Evolutionary conservation across 2,329 filamentous ascomycete species (phyloP), one percentile per base, ranked within the genome.

Genomic region (Aspergillus glaucus): DNA sequence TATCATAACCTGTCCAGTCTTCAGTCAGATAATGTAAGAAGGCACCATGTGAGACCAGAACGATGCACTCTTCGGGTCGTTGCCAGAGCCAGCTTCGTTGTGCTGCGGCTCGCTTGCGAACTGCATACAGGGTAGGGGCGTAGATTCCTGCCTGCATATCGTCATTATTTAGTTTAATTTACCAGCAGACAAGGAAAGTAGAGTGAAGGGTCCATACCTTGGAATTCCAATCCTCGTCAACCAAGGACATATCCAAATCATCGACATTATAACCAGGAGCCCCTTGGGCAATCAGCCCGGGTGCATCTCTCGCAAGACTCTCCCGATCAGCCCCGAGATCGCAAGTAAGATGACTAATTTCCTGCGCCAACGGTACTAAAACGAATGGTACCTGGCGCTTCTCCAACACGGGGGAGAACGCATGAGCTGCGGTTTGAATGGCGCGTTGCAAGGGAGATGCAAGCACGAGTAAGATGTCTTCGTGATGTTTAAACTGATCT

Each of bases 11-110:
- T 7, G 45, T 41, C 51, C 51, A 53, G 28, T 53, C 51, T 15
- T 53, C 51, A 1, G 44, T 53, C 3, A 53, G 26, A 37, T 53
- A 53, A 30, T 53, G 51, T 24, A 53, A 39, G 14, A 53, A 53
- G 6, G 43, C 51, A 3, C 51, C 51, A 24, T 53, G 51, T 3
- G 51, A 45, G 14, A 53, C 48, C 12, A 53, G 22, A 14, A 46
- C 48, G 28, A 53, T 43, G 15, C 47, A 8, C 28, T 49, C 39
- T 19, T 53, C 51, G 2, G 46, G 51, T 1, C 51, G 48, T 24
- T n/a, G 37, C n/a, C 34, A 50, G 10, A 53, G 44, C 51, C 51
- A 53, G 26, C 28, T 17, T 28, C 51, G 48, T 6, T 49, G n/a
- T 10, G 30, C 43, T 14, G 43, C 43, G 24, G 46, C 51, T 14